A percentile compares a stretch with the other conserved stretches of the same genome.
These are phyloP conservation scores for Ceratocystis variospora DNA, from an alignment of 2,329 filamentous ascomycete species.

Conservation along the genomic window DNA sequence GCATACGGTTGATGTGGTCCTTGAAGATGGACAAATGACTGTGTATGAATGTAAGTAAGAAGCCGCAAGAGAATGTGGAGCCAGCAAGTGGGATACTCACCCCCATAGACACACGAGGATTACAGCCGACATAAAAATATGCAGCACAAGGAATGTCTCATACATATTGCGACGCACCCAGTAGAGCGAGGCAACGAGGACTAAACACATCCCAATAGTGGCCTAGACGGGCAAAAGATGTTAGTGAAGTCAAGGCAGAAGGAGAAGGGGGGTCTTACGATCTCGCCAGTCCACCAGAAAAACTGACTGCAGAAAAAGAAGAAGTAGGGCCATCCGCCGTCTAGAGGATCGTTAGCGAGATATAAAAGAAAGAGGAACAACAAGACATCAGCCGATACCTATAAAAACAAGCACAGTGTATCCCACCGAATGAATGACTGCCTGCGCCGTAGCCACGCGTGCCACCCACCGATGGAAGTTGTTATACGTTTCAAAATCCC, in stretches of 20 bases:
- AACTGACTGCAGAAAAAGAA: constrained; percentile 29
- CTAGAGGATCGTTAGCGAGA: constrained; percentile 21
- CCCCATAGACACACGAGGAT: constrained; percentile 38
- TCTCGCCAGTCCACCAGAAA: constrained; percentile 38
- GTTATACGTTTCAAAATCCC: constrained; percentile 53
- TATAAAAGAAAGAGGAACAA: not conserved
- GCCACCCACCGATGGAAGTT: constrained; percentile 55
- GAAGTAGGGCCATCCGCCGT: constrained; percentile 29
- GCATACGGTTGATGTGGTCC: constrained; percentile 27
- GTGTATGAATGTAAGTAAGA: constrained; percentile 21
- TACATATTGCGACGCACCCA: constrained; percentile 40
- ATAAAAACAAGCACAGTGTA: constrained; percentile 37
- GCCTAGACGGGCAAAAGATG: constrained; percentile 24
- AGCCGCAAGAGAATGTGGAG: constrained; percentile 9
- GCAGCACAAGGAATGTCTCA: constrained; percentile 36
- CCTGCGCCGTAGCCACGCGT: constrained; percentile 46
- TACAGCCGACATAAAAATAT: constrained; percentile 39
- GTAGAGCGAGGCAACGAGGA: constrained; percentile 36
- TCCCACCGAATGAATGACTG: constrained; percentile 46
- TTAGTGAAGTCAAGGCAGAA: not conserved
- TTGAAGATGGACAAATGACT: constrained; percentile 40
- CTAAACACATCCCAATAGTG: constrained; percentile 32
- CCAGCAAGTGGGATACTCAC: constrained; percentile 26
- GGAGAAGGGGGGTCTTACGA: constrained; percentile 27
- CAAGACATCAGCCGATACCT: constrained; percentile 22